These are phyloP conservation scores for Fusarium torreyae DNA, from an alignment of 2,329 filamentous ascomycete genomes.

Conservation along the genomic window DNA sequence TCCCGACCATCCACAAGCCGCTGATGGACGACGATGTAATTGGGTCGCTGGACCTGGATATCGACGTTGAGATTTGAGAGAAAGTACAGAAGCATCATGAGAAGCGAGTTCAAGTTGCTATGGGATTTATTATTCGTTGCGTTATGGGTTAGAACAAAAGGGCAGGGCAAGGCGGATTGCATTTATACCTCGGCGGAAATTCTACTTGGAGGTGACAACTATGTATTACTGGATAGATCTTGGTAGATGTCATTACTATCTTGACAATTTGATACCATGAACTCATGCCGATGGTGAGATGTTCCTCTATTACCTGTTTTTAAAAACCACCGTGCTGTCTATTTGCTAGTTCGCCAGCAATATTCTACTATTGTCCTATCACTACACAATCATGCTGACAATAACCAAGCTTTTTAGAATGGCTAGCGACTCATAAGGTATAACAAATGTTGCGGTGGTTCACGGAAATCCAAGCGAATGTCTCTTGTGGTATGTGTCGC, in stretches of 20 bases:
- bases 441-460: background rate
- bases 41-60: slow-evolving; percentile 87
- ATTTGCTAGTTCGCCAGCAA: too few relatives aligned
- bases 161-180: slow-evolving; percentile 15
- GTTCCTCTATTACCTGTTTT: background rate
- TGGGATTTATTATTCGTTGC: slow-evolving; percentile 1
- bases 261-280: slow-evolving; percentile 1
- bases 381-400: too few relatives aligned
- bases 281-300: background rate
- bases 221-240: slow-evolving; percentile 25
- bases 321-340: too few relatives aligned
- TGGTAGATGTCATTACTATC: slow-evolving; percentile 8
- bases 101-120: slow-evolving; percentile 21
- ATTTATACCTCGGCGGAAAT: slow-evolving; percentile 13
- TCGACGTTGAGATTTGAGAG: slow-evolving; percentile 86
- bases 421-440: too few relatives aligned
- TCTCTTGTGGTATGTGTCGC: background rate
- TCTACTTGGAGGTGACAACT: slow-evolving; percentile 3
- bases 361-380: too few relatives aligned
- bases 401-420: too few relatives aligned
- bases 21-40: slow-evolving; percentile 95
- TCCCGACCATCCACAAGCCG: slow-evolving; percentile 81
- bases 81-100: slow-evolving; percentile 17
- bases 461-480: background rate
- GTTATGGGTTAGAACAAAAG: slow-evolving; percentile 29